Percentiles rank a stretch among this genome's conserved stretches.
Conservation (phyloP, 805 yeast genomes). For the Danielia reshetovae region DNA sequence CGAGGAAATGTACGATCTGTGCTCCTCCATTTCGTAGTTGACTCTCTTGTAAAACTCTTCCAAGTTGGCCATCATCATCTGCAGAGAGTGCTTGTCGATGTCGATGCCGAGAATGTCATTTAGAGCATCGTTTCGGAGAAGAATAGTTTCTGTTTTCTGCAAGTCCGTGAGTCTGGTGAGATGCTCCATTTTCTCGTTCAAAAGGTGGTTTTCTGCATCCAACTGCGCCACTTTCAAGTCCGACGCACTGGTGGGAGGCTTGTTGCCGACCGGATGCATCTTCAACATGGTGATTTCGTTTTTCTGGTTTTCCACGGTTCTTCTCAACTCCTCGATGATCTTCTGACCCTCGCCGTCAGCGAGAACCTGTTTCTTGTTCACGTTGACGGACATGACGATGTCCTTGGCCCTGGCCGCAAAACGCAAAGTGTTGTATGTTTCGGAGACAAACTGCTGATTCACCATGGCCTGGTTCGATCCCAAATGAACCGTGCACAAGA, state of each 20-base stretch:
- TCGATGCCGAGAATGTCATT: slow-evolving; percentile 53
- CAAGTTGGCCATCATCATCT: slow-evolving; percentile 41
- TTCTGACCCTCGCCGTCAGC: slow-evolving; percentile 40
- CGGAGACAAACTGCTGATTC: slow-evolving; percentile 53
- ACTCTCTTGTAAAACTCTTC: slow-evolving; percentile 48
- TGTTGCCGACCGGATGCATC: slow-evolving; percentile 1
- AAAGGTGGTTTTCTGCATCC: slow-evolving; percentile 59
- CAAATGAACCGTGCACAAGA: slow-evolving; percentile 82
- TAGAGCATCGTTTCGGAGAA: slow-evolving; percentile 55
- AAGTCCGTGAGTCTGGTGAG: slow-evolving; percentile 60
- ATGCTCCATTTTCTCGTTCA: slow-evolving; percentile 68
- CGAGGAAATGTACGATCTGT: slow-evolving; percentile 55
- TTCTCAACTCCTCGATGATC: slow-evolving; percentile 52
- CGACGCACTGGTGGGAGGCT: neutral
- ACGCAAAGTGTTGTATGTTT: slow-evolving; percentile 80
- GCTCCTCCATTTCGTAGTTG: slow-evolving; percentile 52
- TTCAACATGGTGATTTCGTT: slow-evolving; percentile 45
- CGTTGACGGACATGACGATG: slow-evolving; percentile 64
- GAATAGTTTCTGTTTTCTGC: slow-evolving; percentile 52
- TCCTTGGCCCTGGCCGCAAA: slow-evolving; percentile 94
- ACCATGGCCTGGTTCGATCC: slow-evolving; percentile 28
- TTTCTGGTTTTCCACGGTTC: slow-evolving; percentile 59
- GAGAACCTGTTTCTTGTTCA: slow-evolving; percentile 36
- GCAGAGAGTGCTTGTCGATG: slow-evolving; percentile 30
- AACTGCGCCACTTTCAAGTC: slow-evolving; percentile 20